These are phyloP conservation scores for Euclidium syriacum DNA, from an alignment of 345 rosid genomes.

Conservation along the genomic window DNA sequence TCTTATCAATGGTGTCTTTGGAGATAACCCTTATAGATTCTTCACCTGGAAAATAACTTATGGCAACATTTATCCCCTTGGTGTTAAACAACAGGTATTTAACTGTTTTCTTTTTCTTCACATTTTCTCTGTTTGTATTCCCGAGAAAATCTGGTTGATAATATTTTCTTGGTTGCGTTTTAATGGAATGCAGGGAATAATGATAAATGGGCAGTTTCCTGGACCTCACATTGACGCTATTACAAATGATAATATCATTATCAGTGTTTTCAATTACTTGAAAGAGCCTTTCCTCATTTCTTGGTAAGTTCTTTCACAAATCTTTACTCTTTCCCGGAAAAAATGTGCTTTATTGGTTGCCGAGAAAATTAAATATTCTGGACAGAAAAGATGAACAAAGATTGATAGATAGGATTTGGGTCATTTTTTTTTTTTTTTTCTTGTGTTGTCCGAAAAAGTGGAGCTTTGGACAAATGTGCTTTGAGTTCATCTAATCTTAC, in stretches of 20 bases:
- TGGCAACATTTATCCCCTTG: constrained; percentile 89
- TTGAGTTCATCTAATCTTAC: background rate
- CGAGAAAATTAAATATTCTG: constrained; percentile 9
- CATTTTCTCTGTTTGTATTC: background rate
- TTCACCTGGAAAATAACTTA: constrained; percentile 84
- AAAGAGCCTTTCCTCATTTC: constrained; percentile 91
- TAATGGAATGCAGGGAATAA: constrained; percentile 54
- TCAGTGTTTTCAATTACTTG: constrained; percentile 80
- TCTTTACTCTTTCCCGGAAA: background rate
- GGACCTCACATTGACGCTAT: constrained; percentile 78
- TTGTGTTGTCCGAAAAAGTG: background rate
- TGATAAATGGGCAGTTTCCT: constrained; percentile 92
- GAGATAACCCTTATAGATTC: constrained; percentile 77
- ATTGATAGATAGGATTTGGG: background rate
- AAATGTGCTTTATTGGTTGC: background rate
- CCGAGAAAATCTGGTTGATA: background rate
- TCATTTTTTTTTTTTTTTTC: background rate
- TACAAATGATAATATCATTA: constrained; percentile 81
- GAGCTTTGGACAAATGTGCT: constrained; percentile 13
- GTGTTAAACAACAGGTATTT: constrained; percentile 78
- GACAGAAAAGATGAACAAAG: background rate
- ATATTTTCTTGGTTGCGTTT: background rate
- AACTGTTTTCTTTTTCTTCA: background rate
- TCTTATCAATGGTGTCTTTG: constrained; percentile 46
- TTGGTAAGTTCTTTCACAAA: constrained; percentile 47